Conservation (phyloP, 23 red algal genomes). For the Gracilaria vermiculophylla region DNA sequence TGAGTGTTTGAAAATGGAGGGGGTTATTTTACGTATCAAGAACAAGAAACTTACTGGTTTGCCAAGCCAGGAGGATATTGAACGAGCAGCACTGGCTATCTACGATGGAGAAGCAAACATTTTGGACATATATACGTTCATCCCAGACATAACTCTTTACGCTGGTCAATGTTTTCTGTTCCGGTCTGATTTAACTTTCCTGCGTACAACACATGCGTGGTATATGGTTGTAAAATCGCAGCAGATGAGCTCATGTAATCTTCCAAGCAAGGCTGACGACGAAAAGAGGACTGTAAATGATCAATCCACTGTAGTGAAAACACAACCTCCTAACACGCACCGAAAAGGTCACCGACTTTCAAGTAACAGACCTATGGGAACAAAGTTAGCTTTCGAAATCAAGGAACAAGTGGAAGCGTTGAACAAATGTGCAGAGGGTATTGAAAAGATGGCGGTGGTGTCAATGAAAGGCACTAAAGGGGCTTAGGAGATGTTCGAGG, state of each 20-base stretch:
- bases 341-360: background rate
- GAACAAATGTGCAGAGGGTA: background rate
- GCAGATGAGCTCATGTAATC: background rate
- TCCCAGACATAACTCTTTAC: background rate
- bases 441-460: conserved; percentile 7
- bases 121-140: conserved; percentile 17
- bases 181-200: background rate
- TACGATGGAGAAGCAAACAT: conserved; percentile 22
- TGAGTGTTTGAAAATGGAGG: conserved; percentile 28
- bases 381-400: conserved; percentile 5
- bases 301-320: background rate
- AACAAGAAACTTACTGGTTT: conserved; percentile 32
- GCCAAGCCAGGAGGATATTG: conserved; percentile 1
- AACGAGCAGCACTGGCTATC: background rate
- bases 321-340: background rate
- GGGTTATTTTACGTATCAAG: conserved; percentile 6
- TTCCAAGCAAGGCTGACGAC: background rate
- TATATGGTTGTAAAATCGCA: background rate
- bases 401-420: background rate
- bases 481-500: conserved; percentile 17
- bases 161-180: background rate
- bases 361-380: conserved; percentile 17
- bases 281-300: background rate
- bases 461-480: conserved; percentile 14
- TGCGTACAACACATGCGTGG: conserved; percentile 41